A percentile compares a stretch with the other conserved stretches of the same genome.
phyloP scores from a whole-genome alignment of 768 basidiomycete species.

The Leccinellum luteum region DNA sequence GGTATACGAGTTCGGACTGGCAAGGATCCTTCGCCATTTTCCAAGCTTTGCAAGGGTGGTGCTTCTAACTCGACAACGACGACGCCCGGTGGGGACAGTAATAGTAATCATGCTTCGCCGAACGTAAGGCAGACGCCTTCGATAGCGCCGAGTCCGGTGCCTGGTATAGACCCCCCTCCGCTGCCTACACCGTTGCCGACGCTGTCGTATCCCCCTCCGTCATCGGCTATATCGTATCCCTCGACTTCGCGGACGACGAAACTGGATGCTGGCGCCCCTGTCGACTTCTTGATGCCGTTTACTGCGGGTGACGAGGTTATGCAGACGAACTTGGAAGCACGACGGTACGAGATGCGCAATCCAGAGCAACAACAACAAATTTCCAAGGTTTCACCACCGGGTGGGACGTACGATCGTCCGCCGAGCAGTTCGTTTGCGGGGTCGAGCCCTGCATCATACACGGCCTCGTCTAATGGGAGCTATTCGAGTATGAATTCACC shows the following conservation, averaged over 20 bases:
- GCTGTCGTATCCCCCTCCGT: conserved; percentile 6
- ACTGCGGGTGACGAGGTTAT: conserved; percentile 17
- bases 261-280: conserved; percentile 5
- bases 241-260: conserved; percentile 14
- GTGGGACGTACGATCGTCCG: conserved; percentile 21
- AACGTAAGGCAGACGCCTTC: conserved; percentile 9
- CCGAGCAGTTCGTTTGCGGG: conserved; percentile 17
- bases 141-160: conserved; percentile 8
- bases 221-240: conserved; percentile 8
- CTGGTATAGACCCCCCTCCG: conserved; percentile 5
- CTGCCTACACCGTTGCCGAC: conserved; percentile 12
- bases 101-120: conserved; percentile 2
- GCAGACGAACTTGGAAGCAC: conserved; percentile 11
- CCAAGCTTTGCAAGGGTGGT: conserved; percentile 8
- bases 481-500: conserved; percentile 27
- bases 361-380: conserved; percentile 10
- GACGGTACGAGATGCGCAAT: conserved; percentile 14
- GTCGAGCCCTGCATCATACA: conserved; percentile 27
- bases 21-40: conserved; percentile 29
- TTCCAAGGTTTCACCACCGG: conserved; percentile 3
- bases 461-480: conserved; percentile 19
- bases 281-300: conserved; percentile 27
- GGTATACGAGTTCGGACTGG: conserved; percentile 47
- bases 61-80: conserved; percentile 8
- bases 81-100: conserved; percentile 10